A percentile compares a stretch with the other conserved stretches of the same genome.
Evolutionary conservation across 352 stramenopile genomes (phyloP).

Genomic region (Globisporangium irregulare): DNA sequence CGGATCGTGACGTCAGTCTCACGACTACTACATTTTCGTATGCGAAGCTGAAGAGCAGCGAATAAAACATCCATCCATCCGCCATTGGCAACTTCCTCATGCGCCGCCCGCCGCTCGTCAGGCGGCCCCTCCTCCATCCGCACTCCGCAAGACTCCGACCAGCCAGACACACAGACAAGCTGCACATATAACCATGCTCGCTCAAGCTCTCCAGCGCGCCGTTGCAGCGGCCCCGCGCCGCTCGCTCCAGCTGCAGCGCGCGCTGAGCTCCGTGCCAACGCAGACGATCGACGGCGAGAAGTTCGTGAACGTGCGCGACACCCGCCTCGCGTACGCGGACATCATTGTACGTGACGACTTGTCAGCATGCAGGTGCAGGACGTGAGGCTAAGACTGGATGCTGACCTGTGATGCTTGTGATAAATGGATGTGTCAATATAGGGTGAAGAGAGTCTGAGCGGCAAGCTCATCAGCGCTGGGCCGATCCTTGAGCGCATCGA

Average conservation of each 20-base stretch:
- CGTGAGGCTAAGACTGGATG: background rate
- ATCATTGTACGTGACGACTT: constrained; percentile 42
- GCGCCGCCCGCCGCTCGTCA: background rate
- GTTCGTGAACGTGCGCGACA: constrained; percentile 48
- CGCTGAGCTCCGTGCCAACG: constrained; percentile 29
- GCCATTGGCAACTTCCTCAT: background rate
- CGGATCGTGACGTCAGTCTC: background rate
- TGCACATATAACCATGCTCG: background rate
- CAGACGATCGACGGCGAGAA: constrained; percentile 27
- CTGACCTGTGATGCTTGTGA: background rate
- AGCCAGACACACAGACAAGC: background rate
- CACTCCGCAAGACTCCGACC: constrained; percentile 1
- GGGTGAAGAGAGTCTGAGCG: constrained; percentile 50
- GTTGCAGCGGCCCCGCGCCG: background rate
- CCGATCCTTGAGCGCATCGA: constrained; percentile 50
- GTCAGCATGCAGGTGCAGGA: too few relatives aligned
- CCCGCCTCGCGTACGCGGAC: constrained; percentile 51
- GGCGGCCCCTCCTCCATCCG: background rate
- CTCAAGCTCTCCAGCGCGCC: constrained; percentile 10
- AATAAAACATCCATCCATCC: constrained; percentile 1
- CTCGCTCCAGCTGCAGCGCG: background rate
- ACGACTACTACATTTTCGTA: background rate
- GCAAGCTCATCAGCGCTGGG: constrained; percentile 48
- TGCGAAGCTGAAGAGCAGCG: constrained; percentile 1
- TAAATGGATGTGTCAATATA: constrained; percentile 10